phyloP scores from a whole-genome alignment of 176 grass and related monocot genomes.

The Cenchrus purpureus region DNA sequence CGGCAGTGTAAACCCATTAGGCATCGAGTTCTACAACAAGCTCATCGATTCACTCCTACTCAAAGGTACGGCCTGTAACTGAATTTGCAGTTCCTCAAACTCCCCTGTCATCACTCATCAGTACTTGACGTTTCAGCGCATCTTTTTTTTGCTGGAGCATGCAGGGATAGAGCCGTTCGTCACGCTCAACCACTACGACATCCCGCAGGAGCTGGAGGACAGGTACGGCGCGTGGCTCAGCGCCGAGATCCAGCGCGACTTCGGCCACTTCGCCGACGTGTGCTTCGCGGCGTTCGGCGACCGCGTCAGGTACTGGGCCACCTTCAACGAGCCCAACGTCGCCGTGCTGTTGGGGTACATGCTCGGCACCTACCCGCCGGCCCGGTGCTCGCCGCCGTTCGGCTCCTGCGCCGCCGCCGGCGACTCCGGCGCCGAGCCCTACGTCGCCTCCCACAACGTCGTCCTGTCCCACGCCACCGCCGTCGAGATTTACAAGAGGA shows the following conservation, averaged over 20 bases:
- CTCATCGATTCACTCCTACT: slow-evolving; percentile 59
- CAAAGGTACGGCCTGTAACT: slow-evolving; percentile 49
- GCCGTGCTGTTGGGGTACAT: slow-evolving; percentile 43
- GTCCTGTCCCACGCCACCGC: slow-evolving; percentile 67
- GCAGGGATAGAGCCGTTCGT: slow-evolving; percentile 82
- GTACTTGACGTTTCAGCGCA: neutral
- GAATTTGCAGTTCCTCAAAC: neutral
- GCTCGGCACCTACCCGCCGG: slow-evolving; percentile 53
- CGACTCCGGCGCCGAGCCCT: slow-evolving; percentile 57
- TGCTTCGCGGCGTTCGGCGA: slow-evolving; percentile 73
- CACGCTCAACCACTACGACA: slow-evolving; percentile 64
- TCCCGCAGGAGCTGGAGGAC: slow-evolving; percentile 69
- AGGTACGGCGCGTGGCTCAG: slow-evolving; percentile 74
- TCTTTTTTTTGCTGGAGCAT: slow-evolving; percentile 17
- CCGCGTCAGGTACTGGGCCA: slow-evolving; percentile 70
- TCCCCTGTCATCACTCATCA: neutral
- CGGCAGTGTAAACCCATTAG: slow-evolving; percentile 45
- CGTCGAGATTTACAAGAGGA: slow-evolving; percentile 65
- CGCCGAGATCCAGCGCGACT: slow-evolving; percentile 59
- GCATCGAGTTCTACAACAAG: slow-evolving; percentile 64
- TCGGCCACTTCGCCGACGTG: slow-evolving; percentile 60
- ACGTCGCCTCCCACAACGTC: slow-evolving; percentile 64
- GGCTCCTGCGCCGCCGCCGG: slow-evolving; percentile 52
- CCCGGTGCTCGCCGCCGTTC: slow-evolving; percentile 56
- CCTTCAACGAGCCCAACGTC: slow-evolving; percentile 77